Base-by-base conservation (phyloP, 108 stramenopile species). In the Skeletonema potamos region DNA sequence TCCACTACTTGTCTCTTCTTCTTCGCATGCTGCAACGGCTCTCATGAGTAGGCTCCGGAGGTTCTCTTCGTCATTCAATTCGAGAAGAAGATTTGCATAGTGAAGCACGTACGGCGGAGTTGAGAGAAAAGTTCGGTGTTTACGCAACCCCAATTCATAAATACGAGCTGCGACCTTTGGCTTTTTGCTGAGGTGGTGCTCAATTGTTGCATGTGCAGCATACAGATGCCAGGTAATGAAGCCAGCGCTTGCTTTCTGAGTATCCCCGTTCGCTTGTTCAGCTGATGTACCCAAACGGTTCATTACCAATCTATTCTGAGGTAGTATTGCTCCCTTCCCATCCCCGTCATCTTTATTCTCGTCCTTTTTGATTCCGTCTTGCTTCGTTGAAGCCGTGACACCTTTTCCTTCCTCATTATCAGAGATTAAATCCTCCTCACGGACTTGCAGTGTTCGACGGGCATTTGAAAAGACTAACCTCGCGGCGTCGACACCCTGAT, bases 161-260 rank as follows among this genome's bases (percentile, higher is more conserved):
- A 92, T 81, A 8, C 95, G 86, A 39, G 86, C 90, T 11, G 95
- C 95, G 55, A 96, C 79, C 28, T 84, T 79, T 0, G 91, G 91
- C n/a, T 80, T 82, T 33, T 86, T 59, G 64, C 91, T 90, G 12
- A 90, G 72, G 9, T 87, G 84, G 56, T 90, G 91, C 69, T 94
- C 93, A 34, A 94, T 90, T 12, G 83, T 84, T 6, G 93, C 93
- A 67, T 94, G 93, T 22, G 86, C 66, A 3, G 89, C 85, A 66
- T 92, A 94, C 15, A 94, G 79, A 32, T 94, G 93, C 89, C 90
- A 91, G 8, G 93, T 94, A 29, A 94, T 88, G 34, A 71, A 84
- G 18, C 73, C 77, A 24, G 63, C 64, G 61, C 66, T 68, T 10
- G 41, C 37, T 24, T 17, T 39, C 20, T 57, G 44, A 4, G 34